A percentile compares a stretch with the other conserved stretches of the same genome.
phyloP scores from a whole-genome alignment of 2,329 filamentous ascomycete genomes.

The Alternaria sp. region DNA sequence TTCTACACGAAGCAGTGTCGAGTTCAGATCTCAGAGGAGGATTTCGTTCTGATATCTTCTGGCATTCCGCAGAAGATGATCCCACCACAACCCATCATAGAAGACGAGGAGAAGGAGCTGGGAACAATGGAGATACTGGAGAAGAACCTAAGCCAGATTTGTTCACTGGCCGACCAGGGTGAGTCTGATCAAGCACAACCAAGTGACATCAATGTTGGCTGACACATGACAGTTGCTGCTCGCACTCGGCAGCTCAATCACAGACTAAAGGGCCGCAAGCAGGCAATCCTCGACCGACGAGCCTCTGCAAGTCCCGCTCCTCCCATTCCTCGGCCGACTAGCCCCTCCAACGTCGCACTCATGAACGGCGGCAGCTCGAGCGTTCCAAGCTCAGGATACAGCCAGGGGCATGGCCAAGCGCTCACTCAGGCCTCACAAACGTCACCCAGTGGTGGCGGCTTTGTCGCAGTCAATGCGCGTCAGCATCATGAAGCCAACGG shows the following conservation, averaged over 20 bases:
- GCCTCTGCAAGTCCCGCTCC: constrained; percentile 57
- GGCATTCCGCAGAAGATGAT: constrained; percentile 85
- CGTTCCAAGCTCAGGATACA: constrained; percentile 21
- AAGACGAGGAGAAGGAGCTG: constrained; percentile 86
- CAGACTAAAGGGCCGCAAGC: constrained; percentile 75
- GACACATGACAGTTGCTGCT: constrained; percentile 63
- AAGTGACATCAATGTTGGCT: constrained; percentile 7
- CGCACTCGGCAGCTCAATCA: constrained; percentile 82
- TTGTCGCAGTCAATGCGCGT: constrained; percentile 66
- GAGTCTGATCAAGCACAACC: constrained; percentile 27
- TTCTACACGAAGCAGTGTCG: constrained; percentile 82
- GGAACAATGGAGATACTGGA: constrained; percentile 86
- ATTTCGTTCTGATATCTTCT: constrained; percentile 83
- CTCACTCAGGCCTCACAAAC: constrained; percentile 31
- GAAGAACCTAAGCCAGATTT: constrained; percentile 76
- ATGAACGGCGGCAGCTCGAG: constrained; percentile 51
- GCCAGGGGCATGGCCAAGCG: constrained; percentile 10
- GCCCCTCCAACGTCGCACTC: constrained; percentile 54
- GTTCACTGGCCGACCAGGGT: constrained; percentile 82
- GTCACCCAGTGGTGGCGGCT: constrained; percentile 55
- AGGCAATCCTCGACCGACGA: constrained; percentile 73
- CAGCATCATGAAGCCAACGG: constrained; percentile 51
- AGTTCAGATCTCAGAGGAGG: constrained; percentile 87
- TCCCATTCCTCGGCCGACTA: constrained; percentile 45
- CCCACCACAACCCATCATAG: constrained; percentile 79